phyloP scores from a whole-genome alignment of 2,329 filamentous ascomycete species.

The Lasiodiplodia theobromae region DNA sequence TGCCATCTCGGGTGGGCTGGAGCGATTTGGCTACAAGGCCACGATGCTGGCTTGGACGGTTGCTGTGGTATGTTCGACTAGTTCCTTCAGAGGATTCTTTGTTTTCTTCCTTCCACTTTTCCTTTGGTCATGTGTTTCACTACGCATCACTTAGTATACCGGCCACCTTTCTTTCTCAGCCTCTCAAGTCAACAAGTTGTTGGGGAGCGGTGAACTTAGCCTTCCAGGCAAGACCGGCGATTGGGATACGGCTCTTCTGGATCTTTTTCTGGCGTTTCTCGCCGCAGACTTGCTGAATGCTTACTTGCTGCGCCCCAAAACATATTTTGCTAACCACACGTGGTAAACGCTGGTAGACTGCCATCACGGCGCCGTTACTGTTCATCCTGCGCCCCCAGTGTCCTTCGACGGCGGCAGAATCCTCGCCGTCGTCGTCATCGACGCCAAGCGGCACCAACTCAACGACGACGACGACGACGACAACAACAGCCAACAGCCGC shows the following conservation, averaged over 20 bases:
- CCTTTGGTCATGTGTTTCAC: background rate
- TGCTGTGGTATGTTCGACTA: conserved; percentile 5
- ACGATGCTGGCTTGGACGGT: conserved; percentile 11
- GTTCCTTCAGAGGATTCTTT: too few relatives aligned
- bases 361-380: conserved; percentile 16
- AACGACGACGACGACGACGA: background rate
- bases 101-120: background rate
- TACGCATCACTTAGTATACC: background rate
- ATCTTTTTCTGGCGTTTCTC: background rate
- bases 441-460: conserved; percentile 38
- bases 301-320: background rate
- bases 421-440: conserved; percentile 33
- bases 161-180: background rate
- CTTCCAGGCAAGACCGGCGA: background rate
- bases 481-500: background rate
- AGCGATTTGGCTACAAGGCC: conserved; percentile 3
- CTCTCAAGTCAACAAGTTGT: background rate
- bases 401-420: conserved; percentile 33
- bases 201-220: background rate
- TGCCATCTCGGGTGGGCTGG: background rate
- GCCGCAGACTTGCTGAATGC: background rate
- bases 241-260: background rate
- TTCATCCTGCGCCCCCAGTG: conserved; percentile 34
- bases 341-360: background rate
- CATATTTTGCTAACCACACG: background rate